Percentiles rank a stretch among this genome's conserved stretches.
Conservation (phyloP, 371 early-diverging fungal genomes). For the Mucor ambiguus region DNA sequence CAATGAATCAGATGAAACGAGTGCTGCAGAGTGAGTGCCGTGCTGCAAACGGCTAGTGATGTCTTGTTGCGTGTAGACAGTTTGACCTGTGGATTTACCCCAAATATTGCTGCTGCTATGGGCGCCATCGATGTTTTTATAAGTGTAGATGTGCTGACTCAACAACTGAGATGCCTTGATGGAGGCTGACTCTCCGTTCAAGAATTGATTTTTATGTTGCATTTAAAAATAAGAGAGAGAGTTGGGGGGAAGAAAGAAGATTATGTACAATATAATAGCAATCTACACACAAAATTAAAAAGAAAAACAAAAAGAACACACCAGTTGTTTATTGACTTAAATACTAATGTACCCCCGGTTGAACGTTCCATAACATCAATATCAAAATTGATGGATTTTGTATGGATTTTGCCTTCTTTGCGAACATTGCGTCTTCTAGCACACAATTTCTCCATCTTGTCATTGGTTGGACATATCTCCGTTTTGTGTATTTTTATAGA, state of each 20-base stretch:
- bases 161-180: conserved; percentile 71
- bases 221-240: conserved; percentile 16
- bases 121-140: conserved; percentile 5
- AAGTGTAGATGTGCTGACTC: conserved; percentile 74
- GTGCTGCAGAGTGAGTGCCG: conserved; percentile 41
- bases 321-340: conserved; percentile 6
- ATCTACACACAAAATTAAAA: not conserved
- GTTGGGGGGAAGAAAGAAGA: not conserved
- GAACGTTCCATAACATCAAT: not conserved
- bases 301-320: not conserved
- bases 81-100: conserved; percentile 19
- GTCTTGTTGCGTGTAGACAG: conserved; percentile 27
- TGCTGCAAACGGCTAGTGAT: conserved; percentile 20
- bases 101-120: conserved; percentile 11
- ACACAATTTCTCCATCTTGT: conserved; percentile 28
- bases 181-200: conserved; percentile 65
- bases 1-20: conserved; percentile 56
- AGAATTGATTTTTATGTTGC: conserved; percentile 14
- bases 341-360: conserved; percentile 11
- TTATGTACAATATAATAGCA: not conserved
- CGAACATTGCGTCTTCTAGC: conserved; percentile 41
- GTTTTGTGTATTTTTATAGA: conserved; percentile 1
- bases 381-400: conserved; percentile 1
- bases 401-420: conserved; percentile 18
- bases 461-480: conserved; percentile 20